phyloP scores from a whole-genome alignment of 1,284 basidiomycete genomes.

The Ceratobasidium sp. region DNA sequence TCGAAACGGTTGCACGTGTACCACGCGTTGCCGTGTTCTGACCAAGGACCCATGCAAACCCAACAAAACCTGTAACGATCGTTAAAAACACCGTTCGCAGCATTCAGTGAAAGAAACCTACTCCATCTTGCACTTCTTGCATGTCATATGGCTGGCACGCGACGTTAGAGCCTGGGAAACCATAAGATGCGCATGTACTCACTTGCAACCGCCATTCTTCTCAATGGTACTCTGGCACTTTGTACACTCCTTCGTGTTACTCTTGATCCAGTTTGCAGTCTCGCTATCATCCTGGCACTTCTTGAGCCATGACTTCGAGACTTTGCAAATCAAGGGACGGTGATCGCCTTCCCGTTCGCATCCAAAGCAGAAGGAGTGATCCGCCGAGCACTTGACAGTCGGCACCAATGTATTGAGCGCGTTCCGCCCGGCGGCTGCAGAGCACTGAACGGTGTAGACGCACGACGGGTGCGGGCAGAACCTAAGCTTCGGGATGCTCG shows the following conservation, averaged over 20 bases:
- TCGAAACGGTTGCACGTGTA: constrained; percentile 99
- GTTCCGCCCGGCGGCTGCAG: constrained; percentile 73
- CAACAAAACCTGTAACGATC: constrained; percentile 82
- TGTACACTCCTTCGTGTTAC: constrained; percentile 97
- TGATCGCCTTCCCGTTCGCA: constrained; percentile 89
- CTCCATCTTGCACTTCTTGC: constrained; percentile 97
- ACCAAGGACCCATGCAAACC: constrained; percentile 86
- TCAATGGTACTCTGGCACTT: constrained; percentile 97
- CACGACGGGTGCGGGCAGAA: constrained; percentile 92
- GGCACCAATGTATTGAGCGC: constrained; percentile 86
- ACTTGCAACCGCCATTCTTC: constrained; percentile 99
- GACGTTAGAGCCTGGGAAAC: constrained; percentile 15
- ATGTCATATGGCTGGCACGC: constrained; percentile 90
- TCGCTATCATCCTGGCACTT: constrained; percentile 98
- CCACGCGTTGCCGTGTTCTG: constrained; percentile 97
- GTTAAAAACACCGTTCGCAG: constrained; percentile 65
- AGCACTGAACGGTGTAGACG: constrained; percentile 90
- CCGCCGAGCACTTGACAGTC: constrained; percentile 81
- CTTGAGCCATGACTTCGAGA: constrained; percentile 94
- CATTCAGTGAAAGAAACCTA: constrained; percentile 8
- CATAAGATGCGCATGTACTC: constrained; percentile 55
- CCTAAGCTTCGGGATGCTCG: constrained; percentile 82
- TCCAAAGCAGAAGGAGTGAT: constrained; percentile 90
- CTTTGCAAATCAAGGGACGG: constrained; percentile 87
- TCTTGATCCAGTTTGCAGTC: constrained; percentile 99